Percentiles rank a stretch among this genome's conserved stretches.
These are phyloP conservation scores for Mycosarcoma mackinlayi DNA, from an alignment of 1,284 basidiomycete genomes.

Conservation along the genomic window DNA sequence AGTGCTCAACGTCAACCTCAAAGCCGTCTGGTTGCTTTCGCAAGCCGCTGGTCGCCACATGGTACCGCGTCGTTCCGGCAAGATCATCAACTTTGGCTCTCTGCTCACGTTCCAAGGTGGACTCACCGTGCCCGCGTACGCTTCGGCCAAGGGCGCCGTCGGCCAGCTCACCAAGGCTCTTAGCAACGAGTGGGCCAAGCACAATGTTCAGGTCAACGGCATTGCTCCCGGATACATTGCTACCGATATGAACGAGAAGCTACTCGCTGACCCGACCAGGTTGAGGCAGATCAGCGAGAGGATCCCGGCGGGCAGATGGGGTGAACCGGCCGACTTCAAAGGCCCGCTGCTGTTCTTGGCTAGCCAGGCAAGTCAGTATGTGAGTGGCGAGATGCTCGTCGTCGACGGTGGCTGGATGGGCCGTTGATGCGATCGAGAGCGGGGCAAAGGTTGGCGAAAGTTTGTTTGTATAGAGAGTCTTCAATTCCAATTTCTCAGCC, in stretches of 20 bases:
- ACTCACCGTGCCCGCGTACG: constrained; percentile 81
- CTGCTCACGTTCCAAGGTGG: constrained; percentile 66
- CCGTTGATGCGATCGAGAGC: constrained; percentile 15
- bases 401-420: constrained; percentile 68
- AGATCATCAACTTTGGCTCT: constrained; percentile 63
- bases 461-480: too few species aligned
- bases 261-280: constrained; percentile 79
- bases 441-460: too few species aligned
- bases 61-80: constrained; percentile 49
- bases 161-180: constrained; percentile 69
- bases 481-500: too few species aligned
- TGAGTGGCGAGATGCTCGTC: constrained; percentile 79
- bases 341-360: constrained; percentile 91
- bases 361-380: constrained; percentile 84
- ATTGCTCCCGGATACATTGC: constrained; percentile 73
- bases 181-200: constrained; percentile 78
- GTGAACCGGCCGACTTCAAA: constrained; percentile 85
- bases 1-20: constrained; percentile 62
- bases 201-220: constrained; percentile 88
- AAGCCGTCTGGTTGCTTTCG: constrained; percentile 53
- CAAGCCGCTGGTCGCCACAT: constrained; percentile 60
- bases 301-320: constrained; percentile 78
- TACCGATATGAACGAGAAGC: constrained; percentile 74
- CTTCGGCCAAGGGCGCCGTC: constrained; percentile 86
- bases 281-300: constrained; percentile 85